phyloP scores from a whole-genome alignment of 768 basidiomycete species.

The Tricholomella constricta region DNA sequence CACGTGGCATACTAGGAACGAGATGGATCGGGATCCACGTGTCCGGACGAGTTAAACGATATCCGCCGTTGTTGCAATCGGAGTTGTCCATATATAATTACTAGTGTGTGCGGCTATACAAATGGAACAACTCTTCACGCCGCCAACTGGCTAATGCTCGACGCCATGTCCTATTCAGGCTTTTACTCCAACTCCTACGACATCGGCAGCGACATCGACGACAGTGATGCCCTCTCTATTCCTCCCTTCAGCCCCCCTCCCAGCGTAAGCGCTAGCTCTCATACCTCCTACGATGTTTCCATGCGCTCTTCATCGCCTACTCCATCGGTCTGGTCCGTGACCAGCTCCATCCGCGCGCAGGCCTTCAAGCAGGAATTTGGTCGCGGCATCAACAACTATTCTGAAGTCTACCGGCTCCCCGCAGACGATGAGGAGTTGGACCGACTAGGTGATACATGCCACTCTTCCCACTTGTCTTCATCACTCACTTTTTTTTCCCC shows the following conservation, averaged over 20 bases:
- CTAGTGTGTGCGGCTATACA: too few species aligned
- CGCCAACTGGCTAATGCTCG: not conserved
- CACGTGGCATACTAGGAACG: slow-evolving; percentile 4
- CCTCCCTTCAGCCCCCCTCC: slow-evolving; percentile 38
- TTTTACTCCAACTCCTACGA: slow-evolving; percentile 16
- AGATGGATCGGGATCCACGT: slow-evolving; percentile 9
- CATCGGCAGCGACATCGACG: slow-evolving; percentile 43
- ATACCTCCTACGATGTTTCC: slow-evolving; percentile 59
- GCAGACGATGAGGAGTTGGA: slow-evolving; percentile 79
- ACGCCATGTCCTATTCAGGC: slow-evolving; percentile 5
- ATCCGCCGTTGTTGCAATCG: slow-evolving; percentile 11
- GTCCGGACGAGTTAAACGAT: slow-evolving; percentile 6
- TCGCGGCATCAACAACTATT: slow-evolving; percentile 72
- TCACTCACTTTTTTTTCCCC: slow-evolving; percentile 11
- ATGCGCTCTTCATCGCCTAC: slow-evolving; percentile 67
- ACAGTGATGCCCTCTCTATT: slow-evolving; percentile 48
- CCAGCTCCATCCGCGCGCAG: slow-evolving; percentile 59
- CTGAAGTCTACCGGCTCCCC: slow-evolving; percentile 76
- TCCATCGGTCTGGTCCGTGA: slow-evolving; percentile 71
- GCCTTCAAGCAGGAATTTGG: slow-evolving; percentile 70
- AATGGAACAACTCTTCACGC: slow-evolving; percentile 3
- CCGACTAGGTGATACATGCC: slow-evolving; percentile 53
- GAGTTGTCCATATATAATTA: slow-evolving; percentile 12
- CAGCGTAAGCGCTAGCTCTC: slow-evolving; percentile 45
- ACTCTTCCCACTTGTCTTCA: not conserved